phyloP scores from a whole-genome alignment of 495 filamentous ascomycete species.

The Lentithecium fluviatile region DNA sequence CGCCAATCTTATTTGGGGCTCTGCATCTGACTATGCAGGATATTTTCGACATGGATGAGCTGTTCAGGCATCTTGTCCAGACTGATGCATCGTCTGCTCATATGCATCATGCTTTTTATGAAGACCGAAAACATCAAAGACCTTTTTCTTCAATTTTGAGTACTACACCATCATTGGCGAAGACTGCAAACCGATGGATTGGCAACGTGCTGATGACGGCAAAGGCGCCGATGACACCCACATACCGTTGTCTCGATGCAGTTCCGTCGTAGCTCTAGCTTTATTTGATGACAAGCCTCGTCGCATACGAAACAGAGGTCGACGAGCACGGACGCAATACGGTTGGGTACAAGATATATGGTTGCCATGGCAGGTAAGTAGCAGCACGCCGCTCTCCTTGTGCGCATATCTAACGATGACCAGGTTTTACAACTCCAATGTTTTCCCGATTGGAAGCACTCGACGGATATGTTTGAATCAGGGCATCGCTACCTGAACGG shows the following conservation, averaged over 20 bases:
- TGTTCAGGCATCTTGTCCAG: constrained; percentile 47
- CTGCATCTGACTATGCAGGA: constrained; percentile 51
- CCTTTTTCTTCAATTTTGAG: constrained; percentile 57
- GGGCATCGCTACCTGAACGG: constrained; percentile 53
- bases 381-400: constrained; percentile 5
- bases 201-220: constrained; percentile 50
- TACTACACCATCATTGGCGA: constrained; percentile 54
- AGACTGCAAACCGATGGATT: constrained; percentile 50
- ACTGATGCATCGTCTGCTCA: constrained; percentile 41
- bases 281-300: constrained; percentile 45
- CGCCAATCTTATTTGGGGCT: constrained; percentile 52
- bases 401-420: not conserved
- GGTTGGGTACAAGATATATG: constrained; percentile 51
- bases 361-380: constrained; percentile 54
- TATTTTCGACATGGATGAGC: constrained; percentile 55
- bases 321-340: constrained; percentile 40
- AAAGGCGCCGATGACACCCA: constrained; percentile 40
- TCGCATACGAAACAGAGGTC: constrained; percentile 41
- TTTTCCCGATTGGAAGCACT: constrained; percentile 53
- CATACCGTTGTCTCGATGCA: constrained; percentile 52
- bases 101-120: constrained; percentile 45
- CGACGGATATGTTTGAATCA: constrained; percentile 49
- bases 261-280: constrained; percentile 51
- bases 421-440: constrained; percentile 42
- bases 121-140: constrained; percentile 44